Percentiles rank a stretch among this genome's conserved stretches.
Evolutionary conservation across 306 rosid species (phyloP).

Genomic region (Calophaca sinica): DNA sequence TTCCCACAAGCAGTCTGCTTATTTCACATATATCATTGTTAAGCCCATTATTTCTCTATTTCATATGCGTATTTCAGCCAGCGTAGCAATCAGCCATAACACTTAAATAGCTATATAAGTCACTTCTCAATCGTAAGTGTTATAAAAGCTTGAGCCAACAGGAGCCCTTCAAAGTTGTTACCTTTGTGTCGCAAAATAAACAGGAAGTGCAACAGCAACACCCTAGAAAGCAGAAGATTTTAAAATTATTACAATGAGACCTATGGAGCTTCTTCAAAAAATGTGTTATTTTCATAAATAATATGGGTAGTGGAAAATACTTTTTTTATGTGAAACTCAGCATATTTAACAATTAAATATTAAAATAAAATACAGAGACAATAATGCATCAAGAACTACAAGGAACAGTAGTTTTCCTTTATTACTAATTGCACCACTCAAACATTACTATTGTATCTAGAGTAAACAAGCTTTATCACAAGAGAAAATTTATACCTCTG

Average conservation of each 20-base stretch:
- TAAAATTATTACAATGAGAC: slow-evolving; percentile 42
- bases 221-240: slow-evolving; percentile 64
- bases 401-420: slow-evolving; percentile 5
- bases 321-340: neutral
- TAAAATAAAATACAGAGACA: neutral
- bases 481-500: slow-evolving; percentile 74
- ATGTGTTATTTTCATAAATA: neutral
- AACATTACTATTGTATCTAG: slow-evolving; percentile 23
- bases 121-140: slow-evolving; percentile 22
- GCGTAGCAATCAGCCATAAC: slow-evolving; percentile 17
- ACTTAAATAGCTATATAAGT: slow-evolving; percentile 30
- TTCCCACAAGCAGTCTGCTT: slow-evolving; percentile 29
- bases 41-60: slow-evolving; percentile 17
- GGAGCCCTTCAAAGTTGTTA: slow-evolving; percentile 49
- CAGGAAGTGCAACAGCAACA: slow-evolving; percentile 96
- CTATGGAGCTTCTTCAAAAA: neutral
- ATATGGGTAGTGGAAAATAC: neutral
- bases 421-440: slow-evolving; percentile 31
- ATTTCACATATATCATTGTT: slow-evolving; percentile 31
- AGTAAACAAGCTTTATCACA: slow-evolving; percentile 6
- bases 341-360: slow-evolving; percentile 20
- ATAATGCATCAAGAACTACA: slow-evolving; percentile 16
- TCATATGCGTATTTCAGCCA: slow-evolving; percentile 23
- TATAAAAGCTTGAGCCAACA: slow-evolving; percentile 31
- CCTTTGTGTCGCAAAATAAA: slow-evolving; percentile 96